These are phyloP conservation scores for Gnomoniopsis sp. DNA, from an alignment of 2,329 filamentous ascomycete genomes.

Conservation along the genomic window DNA sequence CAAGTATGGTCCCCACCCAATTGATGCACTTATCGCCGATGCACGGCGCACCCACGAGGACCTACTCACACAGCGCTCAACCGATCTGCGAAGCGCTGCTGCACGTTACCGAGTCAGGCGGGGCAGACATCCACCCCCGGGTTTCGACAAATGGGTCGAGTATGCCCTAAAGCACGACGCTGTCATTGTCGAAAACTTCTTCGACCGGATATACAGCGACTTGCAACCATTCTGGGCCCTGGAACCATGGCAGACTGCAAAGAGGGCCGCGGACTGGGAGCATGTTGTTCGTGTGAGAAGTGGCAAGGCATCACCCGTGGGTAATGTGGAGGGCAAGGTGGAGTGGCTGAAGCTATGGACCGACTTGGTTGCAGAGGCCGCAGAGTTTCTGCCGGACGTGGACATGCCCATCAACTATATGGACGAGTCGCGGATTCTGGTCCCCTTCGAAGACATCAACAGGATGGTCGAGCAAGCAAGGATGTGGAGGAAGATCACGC, in stretches of 20 bases:
- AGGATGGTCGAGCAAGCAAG: slow-evolving; percentile 46
- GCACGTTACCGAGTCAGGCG: slow-evolving; percentile 41
- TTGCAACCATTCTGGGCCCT: slow-evolving; percentile 53
- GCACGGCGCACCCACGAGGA: slow-evolving; percentile 36
- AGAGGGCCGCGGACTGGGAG: slow-evolving; percentile 39
- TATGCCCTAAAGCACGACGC: slow-evolving; percentile 40
- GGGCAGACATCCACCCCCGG: slow-evolving; percentile 47
- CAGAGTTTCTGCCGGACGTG: slow-evolving; percentile 56
- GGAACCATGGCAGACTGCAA: slow-evolving; percentile 31
- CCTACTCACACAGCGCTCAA: slow-evolving; percentile 37
- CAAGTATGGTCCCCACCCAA: slow-evolving; percentile 32
- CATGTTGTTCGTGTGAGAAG: slow-evolving; percentile 46
- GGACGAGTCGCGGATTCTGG: slow-evolving; percentile 61
- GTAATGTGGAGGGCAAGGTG: slow-evolving; percentile 37
- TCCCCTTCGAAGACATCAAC: slow-evolving; percentile 55
- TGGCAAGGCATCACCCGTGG: slow-evolving; percentile 37
- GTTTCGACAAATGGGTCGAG: slow-evolving; percentile 45
- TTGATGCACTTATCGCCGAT: slow-evolving; percentile 40
- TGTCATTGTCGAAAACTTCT: slow-evolving; percentile 45
- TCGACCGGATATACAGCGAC: slow-evolving; percentile 53
- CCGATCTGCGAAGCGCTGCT: slow-evolving; percentile 42
- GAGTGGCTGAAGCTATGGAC: slow-evolving; percentile 47
- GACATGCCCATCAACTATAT: slow-evolving; percentile 65
- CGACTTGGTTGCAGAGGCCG: slow-evolving; percentile 47
- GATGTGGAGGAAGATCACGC: slow-evolving; percentile 38